These are phyloP conservation scores for Arachis stenosperma DNA, from an alignment of 306 rosid genomes.

Conservation along the genomic window DNA sequence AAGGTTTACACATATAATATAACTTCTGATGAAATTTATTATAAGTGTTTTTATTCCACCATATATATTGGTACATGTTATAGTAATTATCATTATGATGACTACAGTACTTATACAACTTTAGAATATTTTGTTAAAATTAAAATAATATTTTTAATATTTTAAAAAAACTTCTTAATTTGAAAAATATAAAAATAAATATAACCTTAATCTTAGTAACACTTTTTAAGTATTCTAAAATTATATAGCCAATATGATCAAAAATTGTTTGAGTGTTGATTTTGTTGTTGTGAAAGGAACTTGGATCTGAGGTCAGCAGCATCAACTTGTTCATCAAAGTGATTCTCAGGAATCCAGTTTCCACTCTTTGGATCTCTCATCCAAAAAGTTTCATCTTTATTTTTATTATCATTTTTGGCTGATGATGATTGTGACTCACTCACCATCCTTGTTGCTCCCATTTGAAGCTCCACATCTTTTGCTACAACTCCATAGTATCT, in stretches of 20 bases:
- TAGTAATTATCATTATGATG: too few species aligned
- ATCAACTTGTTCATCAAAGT: conserved; percentile 49
- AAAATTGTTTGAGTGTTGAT: not conserved
- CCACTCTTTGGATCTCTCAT: conserved; percentile 71
- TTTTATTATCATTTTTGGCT: not conserved
- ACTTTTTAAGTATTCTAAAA: not conserved
- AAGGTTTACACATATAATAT: too few species aligned
- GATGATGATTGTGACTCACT: conserved; percentile 23
- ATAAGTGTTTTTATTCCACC: too few species aligned
- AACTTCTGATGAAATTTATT: too few species aligned
- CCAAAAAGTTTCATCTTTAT: conserved; percentile 51
- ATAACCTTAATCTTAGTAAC: too few species aligned
- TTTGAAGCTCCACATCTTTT: conserved; percentile 26
- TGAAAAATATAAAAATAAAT: too few species aligned
- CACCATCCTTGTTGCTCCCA: conserved; percentile 11
- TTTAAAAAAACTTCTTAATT: too few species aligned
- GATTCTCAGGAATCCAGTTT: conserved; percentile 72
- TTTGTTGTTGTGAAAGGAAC: conserved; percentile 46
- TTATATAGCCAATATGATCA: not conserved
- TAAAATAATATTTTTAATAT: too few species aligned
- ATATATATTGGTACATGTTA: too few species aligned
- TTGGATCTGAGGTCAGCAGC: conserved; percentile 56
- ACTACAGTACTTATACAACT: too few species aligned
- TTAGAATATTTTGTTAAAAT: too few species aligned
- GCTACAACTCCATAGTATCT: conserved; percentile 28